Evolutionary conservation across 495 filamentous ascomycete genomes (phyloP).

Genomic region (Achaetomiella virescens): DNA sequence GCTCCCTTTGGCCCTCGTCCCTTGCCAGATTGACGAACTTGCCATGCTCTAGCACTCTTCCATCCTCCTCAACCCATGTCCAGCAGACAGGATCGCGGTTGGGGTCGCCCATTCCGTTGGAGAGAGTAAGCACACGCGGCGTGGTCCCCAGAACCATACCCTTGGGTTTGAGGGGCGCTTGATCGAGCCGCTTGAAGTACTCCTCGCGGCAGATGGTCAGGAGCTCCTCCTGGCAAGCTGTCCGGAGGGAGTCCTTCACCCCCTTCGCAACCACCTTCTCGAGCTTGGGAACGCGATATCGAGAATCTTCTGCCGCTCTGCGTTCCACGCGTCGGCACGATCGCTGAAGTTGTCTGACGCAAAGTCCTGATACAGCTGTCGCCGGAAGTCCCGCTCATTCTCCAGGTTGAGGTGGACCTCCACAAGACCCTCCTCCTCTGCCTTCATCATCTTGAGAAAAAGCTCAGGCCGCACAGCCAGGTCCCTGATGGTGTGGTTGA

Average conservation of each 20-base stretch:
- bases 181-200: constrained; percentile 82
- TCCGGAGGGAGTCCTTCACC: constrained; percentile 87
- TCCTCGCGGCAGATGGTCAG: constrained; percentile 74
- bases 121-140: constrained; percentile 78
- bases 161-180: constrained; percentile 91
- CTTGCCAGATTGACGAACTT: constrained; percentile 73
- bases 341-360: constrained; percentile 92
- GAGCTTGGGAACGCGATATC: constrained; percentile 78
- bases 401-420: constrained; percentile 75
- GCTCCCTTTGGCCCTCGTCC: constrained; percentile 58
- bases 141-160: constrained; percentile 86
- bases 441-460: constrained; percentile 92
- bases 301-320: constrained; percentile 72
- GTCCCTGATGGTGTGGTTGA: constrained; percentile 74
- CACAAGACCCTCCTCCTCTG: constrained; percentile 85
- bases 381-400: constrained; percentile 64
- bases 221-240: constrained; percentile 85
- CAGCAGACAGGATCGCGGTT: constrained; percentile 76
- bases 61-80: constrained; percentile 90
- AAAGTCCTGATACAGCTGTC: constrained; percentile 71
- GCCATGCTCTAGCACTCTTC: constrained; percentile 78
- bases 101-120: constrained; percentile 70
- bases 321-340: constrained; percentile 91
- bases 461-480: constrained; percentile 78
- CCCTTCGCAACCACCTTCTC: constrained; percentile 76